Conservation (phyloP, 257 asterid species). For the Datura wrightii region DNA sequence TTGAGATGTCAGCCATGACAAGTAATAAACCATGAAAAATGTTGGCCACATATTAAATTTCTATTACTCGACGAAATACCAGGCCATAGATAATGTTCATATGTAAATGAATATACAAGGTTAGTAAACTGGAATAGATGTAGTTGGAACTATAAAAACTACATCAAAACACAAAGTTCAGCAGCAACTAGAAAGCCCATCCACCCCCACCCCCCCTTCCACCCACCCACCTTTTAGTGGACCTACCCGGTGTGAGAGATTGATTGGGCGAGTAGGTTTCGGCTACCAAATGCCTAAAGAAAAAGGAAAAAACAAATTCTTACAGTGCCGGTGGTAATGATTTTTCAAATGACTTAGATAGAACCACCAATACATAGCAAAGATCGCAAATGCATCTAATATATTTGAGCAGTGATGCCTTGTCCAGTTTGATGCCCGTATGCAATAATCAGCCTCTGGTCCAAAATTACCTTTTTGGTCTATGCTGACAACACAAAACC, state of each 20-base stretch:
- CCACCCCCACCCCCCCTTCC: not conserved
- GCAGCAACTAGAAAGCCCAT: not conserved
- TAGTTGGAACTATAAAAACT: constrained; percentile 6
- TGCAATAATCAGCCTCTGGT: not conserved
- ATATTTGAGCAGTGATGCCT: constrained; percentile 6
- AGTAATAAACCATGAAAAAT: not conserved
- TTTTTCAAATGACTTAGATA: constrained; percentile 1
- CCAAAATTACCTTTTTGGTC: constrained; percentile 73
- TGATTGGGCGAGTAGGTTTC: not conserved
- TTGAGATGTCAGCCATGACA: constrained; percentile 14
- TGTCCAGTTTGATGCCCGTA: constrained; percentile 25
- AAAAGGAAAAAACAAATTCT: not conserved
- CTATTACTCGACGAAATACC: not conserved
- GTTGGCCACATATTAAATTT: not conserved
- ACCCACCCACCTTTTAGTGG: not conserved
- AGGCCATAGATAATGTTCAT: not conserved
- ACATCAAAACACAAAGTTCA: not conserved
- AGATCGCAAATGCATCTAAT: constrained; percentile 15
- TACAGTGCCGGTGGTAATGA: constrained; percentile 8
- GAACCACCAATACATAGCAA: not conserved
- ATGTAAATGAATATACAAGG: not conserved
- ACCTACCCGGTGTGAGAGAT: not conserved
- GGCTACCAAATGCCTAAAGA: not conserved
- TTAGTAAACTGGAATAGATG: not conserved
- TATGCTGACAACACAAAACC: constrained; percentile 80